These are phyloP conservation scores for Oryza coarctata DNA, from an alignment of 176 grass and related monocot species.

Conservation along the genomic window DNA sequence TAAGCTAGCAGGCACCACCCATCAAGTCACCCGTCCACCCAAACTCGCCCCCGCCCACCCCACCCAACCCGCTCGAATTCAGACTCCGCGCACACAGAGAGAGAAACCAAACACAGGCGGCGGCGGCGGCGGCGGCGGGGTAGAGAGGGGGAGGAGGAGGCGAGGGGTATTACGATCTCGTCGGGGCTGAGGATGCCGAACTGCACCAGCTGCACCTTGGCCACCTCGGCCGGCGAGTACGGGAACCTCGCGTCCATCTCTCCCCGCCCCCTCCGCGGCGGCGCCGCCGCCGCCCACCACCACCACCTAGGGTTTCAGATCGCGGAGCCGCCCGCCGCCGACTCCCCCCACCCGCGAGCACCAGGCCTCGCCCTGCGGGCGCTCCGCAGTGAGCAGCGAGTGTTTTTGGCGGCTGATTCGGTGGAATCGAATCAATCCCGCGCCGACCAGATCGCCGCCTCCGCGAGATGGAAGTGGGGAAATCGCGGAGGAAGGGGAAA, in stretches of 20 bases:
- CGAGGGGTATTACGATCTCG: constrained; percentile 82
- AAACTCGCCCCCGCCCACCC: neutral
- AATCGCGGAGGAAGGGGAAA: neutral
- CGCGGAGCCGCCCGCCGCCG: neutral
- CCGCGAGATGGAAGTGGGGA: neutral
- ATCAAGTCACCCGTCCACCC: neutral
- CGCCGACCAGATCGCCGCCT: constrained; percentile 12
- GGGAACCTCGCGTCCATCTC: constrained; percentile 91
- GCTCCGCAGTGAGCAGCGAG: no score
- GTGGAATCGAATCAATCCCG: neutral
- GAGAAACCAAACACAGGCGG: constrained; percentile 21
- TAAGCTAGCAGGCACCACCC: neutral
- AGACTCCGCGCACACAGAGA: neutral
- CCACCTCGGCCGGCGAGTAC: constrained; percentile 92
- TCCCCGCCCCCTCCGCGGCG: neutral
- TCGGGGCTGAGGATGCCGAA: constrained; percentile 98
- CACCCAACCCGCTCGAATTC: neutral
- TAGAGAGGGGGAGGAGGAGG: neutral
- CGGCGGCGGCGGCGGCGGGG: neutral
- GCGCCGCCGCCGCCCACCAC: neutral
- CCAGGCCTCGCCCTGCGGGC: neutral
- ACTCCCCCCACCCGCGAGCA: neutral
- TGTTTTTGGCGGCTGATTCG: constrained; percentile 1
- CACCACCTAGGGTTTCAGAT: constrained; percentile 50
- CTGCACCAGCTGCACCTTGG: constrained; percentile 86